Evolutionary conservation across 2,329 filamentous ascomycete species (phyloP).

Genomic region (Cladobotryum mycophilum): DNA sequence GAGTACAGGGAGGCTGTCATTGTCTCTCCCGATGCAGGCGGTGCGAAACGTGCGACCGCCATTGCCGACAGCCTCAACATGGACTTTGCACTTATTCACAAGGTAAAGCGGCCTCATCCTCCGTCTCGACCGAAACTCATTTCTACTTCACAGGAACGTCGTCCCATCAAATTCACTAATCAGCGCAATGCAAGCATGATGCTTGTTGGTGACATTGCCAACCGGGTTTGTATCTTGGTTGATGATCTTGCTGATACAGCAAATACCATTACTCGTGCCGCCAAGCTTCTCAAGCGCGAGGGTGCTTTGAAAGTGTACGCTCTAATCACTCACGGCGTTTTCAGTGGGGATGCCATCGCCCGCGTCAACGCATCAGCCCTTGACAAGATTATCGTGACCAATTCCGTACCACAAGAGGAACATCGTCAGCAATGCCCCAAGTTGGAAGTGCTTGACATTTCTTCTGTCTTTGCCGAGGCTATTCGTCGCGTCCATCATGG

Average conservation of each 20-base stretch:
- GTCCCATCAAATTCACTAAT: constrained; percentile 80
- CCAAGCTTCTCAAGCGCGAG: constrained; percentile 94
- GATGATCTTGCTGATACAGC: constrained; percentile 94
- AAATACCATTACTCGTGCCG: constrained; percentile 93
- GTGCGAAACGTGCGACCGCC: constrained; percentile 89
- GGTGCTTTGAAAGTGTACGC: constrained; percentile 89
- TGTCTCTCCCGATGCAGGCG: constrained; percentile 92
- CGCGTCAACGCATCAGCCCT: constrained; percentile 89
- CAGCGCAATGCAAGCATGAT: constrained; percentile 93
- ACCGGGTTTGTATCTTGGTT: constrained; percentile 79
- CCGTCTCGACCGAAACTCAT: constrained; percentile 31
- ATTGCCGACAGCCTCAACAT: constrained; percentile 91
- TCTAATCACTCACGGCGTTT: constrained; percentile 86
- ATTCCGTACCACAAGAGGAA: constrained; percentile 84
- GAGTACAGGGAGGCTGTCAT: constrained; percentile 83
- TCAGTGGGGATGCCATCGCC: constrained; percentile 91
- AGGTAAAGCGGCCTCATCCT: constrained; percentile 45
- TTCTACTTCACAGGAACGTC: constrained; percentile 60
- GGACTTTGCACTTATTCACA: constrained; percentile 97
- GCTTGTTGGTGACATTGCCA: constrained; percentile 79
- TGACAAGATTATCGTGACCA: constrained; percentile 92
- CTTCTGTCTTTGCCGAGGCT: constrained; percentile 87
- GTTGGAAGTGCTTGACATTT: constrained; percentile 83
- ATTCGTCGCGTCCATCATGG: constrained; percentile 95
- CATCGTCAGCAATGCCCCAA: constrained; percentile 75